phyloP scores from a whole-genome alignment of 768 basidiomycete species.

The Galerina marginata region DNA sequence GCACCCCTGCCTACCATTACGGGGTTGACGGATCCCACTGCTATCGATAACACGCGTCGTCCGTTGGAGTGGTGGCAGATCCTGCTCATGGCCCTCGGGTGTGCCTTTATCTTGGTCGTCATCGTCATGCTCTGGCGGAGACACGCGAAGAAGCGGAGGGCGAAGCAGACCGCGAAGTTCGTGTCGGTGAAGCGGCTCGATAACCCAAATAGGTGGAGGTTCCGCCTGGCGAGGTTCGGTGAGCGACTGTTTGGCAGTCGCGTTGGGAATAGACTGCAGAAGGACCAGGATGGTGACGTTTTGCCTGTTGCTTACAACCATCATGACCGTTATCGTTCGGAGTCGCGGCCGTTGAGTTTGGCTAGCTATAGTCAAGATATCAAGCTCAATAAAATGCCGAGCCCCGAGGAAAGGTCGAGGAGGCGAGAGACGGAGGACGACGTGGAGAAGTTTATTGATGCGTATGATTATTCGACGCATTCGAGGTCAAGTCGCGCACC shows the following conservation, averaged over 20 bases:
- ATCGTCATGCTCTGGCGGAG: constrained; percentile 73
- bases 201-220: constrained; percentile 56
- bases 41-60: constrained; percentile 30
- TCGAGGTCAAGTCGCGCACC: constrained; percentile 44
- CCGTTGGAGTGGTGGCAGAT: constrained; percentile 83
- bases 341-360: constrained; percentile 20
- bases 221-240: constrained; percentile 60
- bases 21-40: constrained; percentile 60
- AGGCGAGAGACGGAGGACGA: constrained; percentile 52
- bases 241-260: constrained; percentile 61
- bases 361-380: constrained; percentile 44
- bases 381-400: constrained; percentile 49
- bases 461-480: constrained; percentile 50
- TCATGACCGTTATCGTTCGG: constrained; percentile 18
- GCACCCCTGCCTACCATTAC: constrained; percentile 59
- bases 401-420: constrained; percentile 25
- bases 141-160: constrained; percentile 69
- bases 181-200: constrained; percentile 62
- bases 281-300: constrained; percentile 19
- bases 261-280: constrained; percentile 28
- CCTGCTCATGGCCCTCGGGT: constrained; percentile 81
- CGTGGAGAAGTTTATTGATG: constrained; percentile 61
- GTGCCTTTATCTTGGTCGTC: constrained; percentile 75
- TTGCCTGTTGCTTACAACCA: constrained; percentile 30
- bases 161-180: constrained; percentile 68